A percentile compares a stretch with the other conserved stretches of the same genome.
These are phyloP conservation scores for Limnanthes douglasii DNA, from an alignment of 345 rosid species.

Conservation along the genomic window DNA sequence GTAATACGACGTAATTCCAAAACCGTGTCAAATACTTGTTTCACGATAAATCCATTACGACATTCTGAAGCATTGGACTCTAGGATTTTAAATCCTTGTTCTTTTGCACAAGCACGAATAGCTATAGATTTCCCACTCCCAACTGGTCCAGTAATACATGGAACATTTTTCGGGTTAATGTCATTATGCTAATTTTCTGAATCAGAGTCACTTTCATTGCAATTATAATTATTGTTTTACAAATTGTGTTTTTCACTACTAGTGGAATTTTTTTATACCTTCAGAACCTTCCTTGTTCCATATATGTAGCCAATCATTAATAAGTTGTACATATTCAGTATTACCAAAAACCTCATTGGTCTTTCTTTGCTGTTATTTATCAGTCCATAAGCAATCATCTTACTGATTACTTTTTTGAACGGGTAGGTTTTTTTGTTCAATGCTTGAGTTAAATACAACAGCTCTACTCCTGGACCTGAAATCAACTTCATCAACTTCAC, in stretches of 20 bases:
- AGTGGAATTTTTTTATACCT: constrained; percentile 19
- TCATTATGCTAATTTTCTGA: constrained; percentile 33
- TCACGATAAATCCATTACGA: constrained; percentile 65
- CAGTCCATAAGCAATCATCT: constrained; percentile 73
- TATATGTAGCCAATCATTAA: constrained; percentile 62
- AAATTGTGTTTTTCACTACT: constrained; percentile 16
- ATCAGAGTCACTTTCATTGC: constrained; percentile 38
- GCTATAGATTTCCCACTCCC: constrained; percentile 98
- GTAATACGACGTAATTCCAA: constrained; percentile 49
- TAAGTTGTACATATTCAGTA: constrained; percentile 45
- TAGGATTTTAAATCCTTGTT: constrained; percentile 72
- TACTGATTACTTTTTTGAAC: constrained; percentile 48
- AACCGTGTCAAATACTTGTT: constrained; percentile 77
- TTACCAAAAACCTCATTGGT: constrained; percentile 89
- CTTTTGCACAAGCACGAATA: constrained; percentile 83
- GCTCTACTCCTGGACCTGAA: constrained; percentile 13
- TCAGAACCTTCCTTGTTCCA: constrained; percentile 47
- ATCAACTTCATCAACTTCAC: constrained; percentile 20
- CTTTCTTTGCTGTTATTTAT: constrained; percentile 63
- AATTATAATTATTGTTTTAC: constrained; percentile 25
- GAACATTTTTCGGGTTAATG: constrained; percentile 52
- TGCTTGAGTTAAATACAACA: constrained; percentile 11
- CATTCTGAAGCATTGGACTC: constrained; percentile 92
- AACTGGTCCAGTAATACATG: constrained; percentile 62
- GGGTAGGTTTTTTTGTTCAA: constrained; percentile 19